These are phyloP conservation scores for Metschnikowia santaceciliae DNA, from an alignment of 805 yeast genomes.

Conservation along the genomic window DNA sequence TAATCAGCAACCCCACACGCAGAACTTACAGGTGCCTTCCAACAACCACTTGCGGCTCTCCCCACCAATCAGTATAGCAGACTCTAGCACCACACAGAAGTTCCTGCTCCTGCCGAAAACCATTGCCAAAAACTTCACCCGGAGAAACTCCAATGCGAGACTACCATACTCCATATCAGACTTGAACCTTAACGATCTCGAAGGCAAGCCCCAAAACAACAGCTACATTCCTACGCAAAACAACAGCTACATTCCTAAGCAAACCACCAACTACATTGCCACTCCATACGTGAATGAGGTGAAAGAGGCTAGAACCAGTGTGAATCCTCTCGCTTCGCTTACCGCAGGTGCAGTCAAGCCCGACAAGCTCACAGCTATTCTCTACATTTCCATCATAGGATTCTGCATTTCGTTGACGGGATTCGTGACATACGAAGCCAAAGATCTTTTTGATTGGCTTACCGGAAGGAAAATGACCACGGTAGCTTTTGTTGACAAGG, in stretches of 20 bases:
- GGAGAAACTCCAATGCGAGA: conserved; percentile 18
- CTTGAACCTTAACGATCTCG: conserved; percentile 26
- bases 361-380: conserved; percentile 75
- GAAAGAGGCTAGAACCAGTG: conserved; percentile 15
- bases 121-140: conserved; percentile 10
- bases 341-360: conserved; percentile 40
- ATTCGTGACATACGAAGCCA: conserved; percentile 62
- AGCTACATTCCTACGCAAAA: background rate
- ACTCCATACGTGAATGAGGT: conserved; percentile 10
- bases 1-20: conserved; percentile 22
- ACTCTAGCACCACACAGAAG: conserved; percentile 3
- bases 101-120: conserved; percentile 11
- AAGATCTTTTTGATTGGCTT: conserved; percentile 18
- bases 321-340: conserved; percentile 20
- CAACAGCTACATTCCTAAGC: background rate
- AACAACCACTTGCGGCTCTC: background rate
- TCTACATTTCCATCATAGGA: conserved; percentile 76
- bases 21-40: background rate
- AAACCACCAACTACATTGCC: background rate
- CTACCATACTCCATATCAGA: conserved; percentile 36
- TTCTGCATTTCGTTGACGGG: conserved; percentile 67
- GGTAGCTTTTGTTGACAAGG: conserved; percentile 15
- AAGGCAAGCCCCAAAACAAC: background rate
- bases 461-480: background rate
- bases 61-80: background rate